Conservation (phyloP, 345 rosid genomes). For the Eucalyptus shirleyi region DNA sequence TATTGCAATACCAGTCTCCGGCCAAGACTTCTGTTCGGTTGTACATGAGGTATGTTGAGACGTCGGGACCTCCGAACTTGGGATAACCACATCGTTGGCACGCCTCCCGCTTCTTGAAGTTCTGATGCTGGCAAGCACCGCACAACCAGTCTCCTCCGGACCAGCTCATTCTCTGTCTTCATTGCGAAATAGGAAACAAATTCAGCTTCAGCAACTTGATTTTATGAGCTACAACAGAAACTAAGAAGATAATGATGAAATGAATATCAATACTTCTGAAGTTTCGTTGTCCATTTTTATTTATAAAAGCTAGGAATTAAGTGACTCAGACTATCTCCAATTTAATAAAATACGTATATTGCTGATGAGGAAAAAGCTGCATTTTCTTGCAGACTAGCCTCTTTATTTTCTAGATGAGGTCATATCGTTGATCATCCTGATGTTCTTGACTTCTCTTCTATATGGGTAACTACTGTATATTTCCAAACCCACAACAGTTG, state of each 20-base stretch:
- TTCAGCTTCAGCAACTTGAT: background rate
- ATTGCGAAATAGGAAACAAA: background rate
- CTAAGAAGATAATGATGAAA: background rate
- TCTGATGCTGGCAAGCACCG: constrained; percentile 31
- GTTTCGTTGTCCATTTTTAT: background rate
- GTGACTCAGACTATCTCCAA: background rate
- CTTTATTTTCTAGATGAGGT: background rate
- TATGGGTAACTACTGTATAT: background rate
- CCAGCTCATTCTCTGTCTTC: constrained; percentile 3
- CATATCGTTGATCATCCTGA: background rate
- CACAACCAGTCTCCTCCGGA: constrained; percentile 40
- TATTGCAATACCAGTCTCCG: constrained; percentile 96
- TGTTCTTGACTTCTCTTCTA: background rate
- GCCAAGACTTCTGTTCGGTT: constrained; percentile 40
- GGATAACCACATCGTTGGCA: constrained; percentile 40
- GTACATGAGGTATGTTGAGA: constrained; percentile 1
- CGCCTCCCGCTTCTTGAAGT: constrained; percentile 34
- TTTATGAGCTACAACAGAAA: background rate
- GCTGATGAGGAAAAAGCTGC: background rate
- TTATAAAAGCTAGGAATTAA: background rate
- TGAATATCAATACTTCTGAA: background rate
- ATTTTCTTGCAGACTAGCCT: background rate
- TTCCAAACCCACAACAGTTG: background rate
- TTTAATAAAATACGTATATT: background rate
- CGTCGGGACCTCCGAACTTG: constrained; percentile 33